Evolutionary conservation across 192 early-diverging fungal genomes (phyloP), one percentile per base, ranked within the genome.

Genomic region (Gorgonomyces haynaldii): DNA sequence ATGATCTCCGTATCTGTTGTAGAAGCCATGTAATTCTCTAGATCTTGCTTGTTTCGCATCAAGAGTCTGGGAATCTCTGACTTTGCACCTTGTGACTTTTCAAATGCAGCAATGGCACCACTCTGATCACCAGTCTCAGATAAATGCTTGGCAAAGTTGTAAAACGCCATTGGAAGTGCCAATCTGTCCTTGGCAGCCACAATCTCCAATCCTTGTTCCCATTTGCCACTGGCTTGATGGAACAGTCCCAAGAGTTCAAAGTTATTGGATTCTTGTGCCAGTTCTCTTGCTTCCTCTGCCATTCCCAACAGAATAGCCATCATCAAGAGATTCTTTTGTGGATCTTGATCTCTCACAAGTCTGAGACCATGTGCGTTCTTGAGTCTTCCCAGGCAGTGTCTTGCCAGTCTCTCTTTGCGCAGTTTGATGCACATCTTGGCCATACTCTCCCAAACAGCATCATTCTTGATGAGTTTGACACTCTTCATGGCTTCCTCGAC

Each of bases 31-130:
- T 69, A 68, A 23, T 57, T 58, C 21, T 64, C 56, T 19, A 69
- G 38, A 25, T 62, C 58, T 22, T 57, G 21, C 6, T 51, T 5
- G 13, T 41, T 28, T 12, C 36, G 31, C 12, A 66, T 26, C 17
- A 58, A 37, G 32, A 67, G 23, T 16, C 60, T 49, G 9, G 61
- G 68, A 29, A 67, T 57, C 13, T 64, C 57, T 28, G 50, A 42
- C 9, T 47, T 42, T 42, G 37, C 19, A 28, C 25, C 47, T 12
- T 31, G 30, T 5, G 58, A 57, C 34, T 73, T 76, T 44, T 76
- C 74, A 56, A 54, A 76, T 3, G 74, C 74, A 3, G 69, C 67
- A 34, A 70, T 53, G 0, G 74, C 70, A 4, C 66, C 74, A 37
- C 41, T 57, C n/a, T 34, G 35, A 39, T 77, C 74, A 3, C 65